Base-by-base conservation (phyloP, 2,329 filamentous ascomycete species). In the Orbilia blumenaviensis region DNA sequence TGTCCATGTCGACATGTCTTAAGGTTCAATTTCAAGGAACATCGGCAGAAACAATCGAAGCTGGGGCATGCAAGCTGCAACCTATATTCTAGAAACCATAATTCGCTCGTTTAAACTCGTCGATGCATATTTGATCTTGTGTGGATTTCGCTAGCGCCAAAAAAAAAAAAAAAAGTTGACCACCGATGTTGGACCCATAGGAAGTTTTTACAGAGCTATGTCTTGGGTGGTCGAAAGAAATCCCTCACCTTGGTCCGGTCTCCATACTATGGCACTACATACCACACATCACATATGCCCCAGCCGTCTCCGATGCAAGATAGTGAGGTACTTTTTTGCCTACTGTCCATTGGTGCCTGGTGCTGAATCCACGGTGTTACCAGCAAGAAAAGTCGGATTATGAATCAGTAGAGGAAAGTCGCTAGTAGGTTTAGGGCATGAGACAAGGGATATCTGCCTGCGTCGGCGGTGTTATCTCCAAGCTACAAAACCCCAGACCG, bases 371-470 rank as follows among this genome's bases (percentile, higher is more conserved):
- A 60, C 52, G 50, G 61, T 74, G 69, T 58, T 27, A 66, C 46
- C 46, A 64, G 41, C 29, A 52, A 12, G 16, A 44, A 54, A 42
- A 41, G 60, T 72, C 50, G 60, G 67, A 72, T 72, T 72, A 42
- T 50, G 60, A 60, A 72, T 72, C 67, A 72, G 21, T 66, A 66
- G 38, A 72, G 61, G 46, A 25, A 48, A 41, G 44, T 66, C 50
- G 62, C 44, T 60, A 42, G 56, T 71, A 46, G 66, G 66, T 74
- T 74, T 74, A 74, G 69, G 69, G 69, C 69, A 74, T 36, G 50
- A n/a, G n/a, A n/a, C 14, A 56, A 44, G 54, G 56, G 44, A 58
- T 68, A 36, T 58, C 42, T 46, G 42, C 29, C 48, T 63, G 46
- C 41, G 36, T 72, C 67, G 67, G 67, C 34, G 58, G 27, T 56